Base-by-base conservation (phyloP, 257 asterid genomes). In the Henckelia pumila region DNA sequence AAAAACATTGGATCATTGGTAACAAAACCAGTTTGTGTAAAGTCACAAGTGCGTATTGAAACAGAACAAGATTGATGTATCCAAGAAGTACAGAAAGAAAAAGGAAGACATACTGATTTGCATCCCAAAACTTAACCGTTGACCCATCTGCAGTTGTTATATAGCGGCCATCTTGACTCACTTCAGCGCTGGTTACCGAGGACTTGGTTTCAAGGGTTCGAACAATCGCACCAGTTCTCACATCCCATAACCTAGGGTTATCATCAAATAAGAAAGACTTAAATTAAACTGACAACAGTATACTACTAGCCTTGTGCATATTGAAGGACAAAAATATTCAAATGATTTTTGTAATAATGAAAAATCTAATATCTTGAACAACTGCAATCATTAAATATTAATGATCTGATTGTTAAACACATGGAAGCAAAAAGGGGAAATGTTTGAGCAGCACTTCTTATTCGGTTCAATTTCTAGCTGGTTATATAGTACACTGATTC, bases 91-190 rank as follows among this genome's bases (percentile, higher is more conserved):
- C 33, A 40, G 17, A 9, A 17, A 63, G 16, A 50, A 22, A 61
- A 4, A 6, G 52, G 16, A 20, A 44, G 55, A 76, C 89, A 3
- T 84, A 93, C 97, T 91, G 97, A 76, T 94, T 94, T 64, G 97
- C 97, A 67, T 94, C 99, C 97, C 96, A 94, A 76, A 94, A 94
- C 80, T 85, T 94, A 56, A 94, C 87, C 58, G 85, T 83, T 63
- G 86, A 81, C 30, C 97, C 99, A 77, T 91, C 99, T 26, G 89
- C 95, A 49, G 99, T 94, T 32, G 97, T 88, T 74, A 94, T 91
- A 71, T 88, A 94, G 66, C 88, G 95, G 32, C 96, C 95, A 73
- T 94, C 99, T 80, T 74, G 96, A 83, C 97, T 91, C 76, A 91
- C 99, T 91, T 94, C 99, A 71, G 91, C 91, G 75, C 99, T 91